These are phyloP conservation scores for Aspergillus sp. DNA, from an alignment of 2,329 filamentous ascomycete species.

Conservation along the genomic window DNA sequence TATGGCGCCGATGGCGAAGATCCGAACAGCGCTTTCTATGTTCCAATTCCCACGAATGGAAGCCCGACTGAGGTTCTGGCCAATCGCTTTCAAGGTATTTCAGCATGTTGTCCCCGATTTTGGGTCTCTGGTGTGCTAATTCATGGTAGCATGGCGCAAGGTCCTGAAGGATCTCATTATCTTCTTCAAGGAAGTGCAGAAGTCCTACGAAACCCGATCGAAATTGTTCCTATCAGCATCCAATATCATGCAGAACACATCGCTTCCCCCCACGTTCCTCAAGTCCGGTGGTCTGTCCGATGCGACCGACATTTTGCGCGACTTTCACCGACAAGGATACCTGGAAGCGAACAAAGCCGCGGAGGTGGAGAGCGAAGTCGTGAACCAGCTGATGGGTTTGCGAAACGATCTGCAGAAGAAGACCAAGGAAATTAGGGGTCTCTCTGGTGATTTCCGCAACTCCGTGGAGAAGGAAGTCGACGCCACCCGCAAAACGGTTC, in stretches of 20 bases:
- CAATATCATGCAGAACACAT: slow-evolving; percentile 79
- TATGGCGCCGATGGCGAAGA: slow-evolving; percentile 53
- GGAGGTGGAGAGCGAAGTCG: slow-evolving; percentile 89
- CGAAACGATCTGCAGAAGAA: slow-evolving; percentile 89
- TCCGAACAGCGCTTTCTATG: slow-evolving; percentile 80
- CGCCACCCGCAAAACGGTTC: slow-evolving; percentile 74
- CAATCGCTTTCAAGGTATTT: slow-evolving; percentile 81
- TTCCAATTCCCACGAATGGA: slow-evolving; percentile 82
- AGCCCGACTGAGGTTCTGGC: slow-evolving; percentile 86
- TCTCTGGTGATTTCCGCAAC: slow-evolving; percentile 96
- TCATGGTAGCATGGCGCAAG: slow-evolving; percentile 78
- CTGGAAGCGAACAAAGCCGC: slow-evolving; percentile 82
- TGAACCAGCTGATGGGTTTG: slow-evolving; percentile 80
- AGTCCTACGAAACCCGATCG: slow-evolving; percentile 80
- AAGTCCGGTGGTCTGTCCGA: slow-evolving; percentile 82
- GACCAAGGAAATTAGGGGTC: slow-evolving; percentile 95
- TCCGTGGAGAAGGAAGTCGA: slow-evolving; percentile 95
- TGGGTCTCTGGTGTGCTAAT: slow-evolving; percentile 16
- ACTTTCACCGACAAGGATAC: slow-evolving; percentile 79
- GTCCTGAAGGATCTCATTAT: slow-evolving; percentile 90
- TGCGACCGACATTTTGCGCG: slow-evolving; percentile 75
- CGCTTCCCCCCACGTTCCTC: slow-evolving; percentile 74
- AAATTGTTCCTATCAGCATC: slow-evolving; percentile 82
- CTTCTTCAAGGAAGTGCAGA: slow-evolving; percentile 90
- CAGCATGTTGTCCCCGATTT: neutral